A percentile compares a stretch with the other conserved stretches of the same genome.
Conservation (phyloP, 2,329 filamentous ascomycete species). For the Massarina eburnea region DNA sequence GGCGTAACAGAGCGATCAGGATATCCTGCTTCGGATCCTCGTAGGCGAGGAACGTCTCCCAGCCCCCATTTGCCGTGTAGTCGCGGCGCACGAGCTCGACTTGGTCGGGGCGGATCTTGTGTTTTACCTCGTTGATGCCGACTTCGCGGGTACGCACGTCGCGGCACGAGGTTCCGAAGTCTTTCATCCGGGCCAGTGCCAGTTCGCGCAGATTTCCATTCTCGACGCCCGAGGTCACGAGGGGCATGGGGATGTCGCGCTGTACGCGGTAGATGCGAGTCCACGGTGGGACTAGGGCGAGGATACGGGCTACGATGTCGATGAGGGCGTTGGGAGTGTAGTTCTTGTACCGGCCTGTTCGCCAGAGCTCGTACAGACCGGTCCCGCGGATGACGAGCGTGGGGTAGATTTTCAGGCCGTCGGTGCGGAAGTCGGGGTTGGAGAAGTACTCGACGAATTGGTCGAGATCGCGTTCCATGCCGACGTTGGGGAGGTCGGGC, state of each 20-base stretch:
- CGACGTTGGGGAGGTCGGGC: slow-evolving; percentile 96
- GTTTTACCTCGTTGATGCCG: slow-evolving; percentile 97
- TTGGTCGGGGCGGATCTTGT: slow-evolving; percentile 96
- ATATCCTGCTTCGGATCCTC: slow-evolving; percentile 99
- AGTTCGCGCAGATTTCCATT: slow-evolving; percentile 95
- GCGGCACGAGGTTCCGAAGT: slow-evolving; percentile 95
- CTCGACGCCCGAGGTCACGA: slow-evolving; percentile 97
- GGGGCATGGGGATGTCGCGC: slow-evolving; percentile 98
- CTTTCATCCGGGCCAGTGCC: slow-evolving; percentile 96
- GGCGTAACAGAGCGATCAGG: slow-evolving; percentile 81
- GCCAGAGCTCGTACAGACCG: slow-evolving; percentile 94
- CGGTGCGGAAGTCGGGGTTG: slow-evolving; percentile 92
- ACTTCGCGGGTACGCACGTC: slow-evolving; percentile 96
- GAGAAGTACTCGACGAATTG: slow-evolving; percentile 99
- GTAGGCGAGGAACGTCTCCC: slow-evolving; percentile 98
- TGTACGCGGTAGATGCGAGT: slow-evolving; percentile 98
- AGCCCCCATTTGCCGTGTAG: slow-evolving; percentile 92
- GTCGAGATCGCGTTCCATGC: slow-evolving; percentile 95
- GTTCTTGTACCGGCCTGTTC: slow-evolving; percentile 95
- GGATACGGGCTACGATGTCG: slow-evolving; percentile 92
- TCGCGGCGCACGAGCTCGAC: slow-evolving; percentile 93
- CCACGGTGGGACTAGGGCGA: slow-evolving; percentile 94
- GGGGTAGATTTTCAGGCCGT: slow-evolving; percentile 96
- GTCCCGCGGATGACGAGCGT: slow-evolving; percentile 96
- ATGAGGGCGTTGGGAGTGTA: slow-evolving; percentile 97